Evolutionary conservation across 177 flowering plant species (phyloP), one percentile per base, ranked within the genome.

Genomic region (Vitis hybrid): DNA sequence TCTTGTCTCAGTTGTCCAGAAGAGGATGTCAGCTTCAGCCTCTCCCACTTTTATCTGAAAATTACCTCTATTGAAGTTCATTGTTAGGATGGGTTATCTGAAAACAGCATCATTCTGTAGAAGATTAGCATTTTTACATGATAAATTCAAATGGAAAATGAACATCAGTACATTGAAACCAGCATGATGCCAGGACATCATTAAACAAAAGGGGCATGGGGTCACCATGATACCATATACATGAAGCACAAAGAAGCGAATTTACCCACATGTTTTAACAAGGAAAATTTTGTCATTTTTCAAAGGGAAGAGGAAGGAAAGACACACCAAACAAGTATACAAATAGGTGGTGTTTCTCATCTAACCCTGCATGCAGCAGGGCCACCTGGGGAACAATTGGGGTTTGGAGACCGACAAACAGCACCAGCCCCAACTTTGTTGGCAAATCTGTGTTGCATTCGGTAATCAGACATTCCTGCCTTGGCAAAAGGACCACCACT

Each of bases 341-440:
- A 65, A 50, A 67, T 17, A 58, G 21, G 60, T 80, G 68, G 82
- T 52, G 40, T 50, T 62, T 14, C 65, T 86, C 83, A 92, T 82
- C 97, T 82, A 67, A 91, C 97, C 81, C 96, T 80, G 78, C 96
- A 89, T 49, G 94, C 86, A 45, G 96, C 77, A 62, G 89, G 86
- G n/a, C 86, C 88, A 60, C 89, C 88, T 0, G 94, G 89, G 12
- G 97, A 88, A 79, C 89, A 89, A 70, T 80, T 82, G 19, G 90
- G 88, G 73, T 83, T 87, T 1, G 91, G 89, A 15, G 91, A 83
- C 69, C 91, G 84, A 73, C 96, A 92, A 70, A 77, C 85, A 64
- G 84, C 72, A 26, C 82, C 84, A 54, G 84, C 68, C 17, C 84
- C 82, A 19, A 85, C 85, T 67, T 84, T 80, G 72, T 83, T 83